Conservation (phyloP, 2,329 filamentous ascomycete species). For the Pleomassaria siparia region DNA sequence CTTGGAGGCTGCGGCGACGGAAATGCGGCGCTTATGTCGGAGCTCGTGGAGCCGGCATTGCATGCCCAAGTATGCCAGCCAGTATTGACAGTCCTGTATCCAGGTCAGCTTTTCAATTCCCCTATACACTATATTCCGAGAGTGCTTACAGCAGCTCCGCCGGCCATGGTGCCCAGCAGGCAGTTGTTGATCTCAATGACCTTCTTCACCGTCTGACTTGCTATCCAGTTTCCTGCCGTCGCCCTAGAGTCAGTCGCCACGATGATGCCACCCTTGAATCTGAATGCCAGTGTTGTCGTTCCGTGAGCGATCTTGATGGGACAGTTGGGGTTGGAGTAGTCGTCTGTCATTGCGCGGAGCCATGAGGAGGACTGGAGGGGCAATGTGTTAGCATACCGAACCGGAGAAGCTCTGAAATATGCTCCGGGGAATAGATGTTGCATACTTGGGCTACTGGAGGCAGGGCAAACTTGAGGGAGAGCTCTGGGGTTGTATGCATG, state of each 20-base stretch:
- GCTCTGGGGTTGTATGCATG: conserved; percentile 66
- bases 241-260: conserved; percentile 97
- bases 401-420: conserved; percentile 6
- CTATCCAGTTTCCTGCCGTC: conserved; percentile 98
- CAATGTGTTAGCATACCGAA: conserved; percentile 4
- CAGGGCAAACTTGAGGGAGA: conserved; percentile 92
- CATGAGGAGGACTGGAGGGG: conserved; percentile 77
- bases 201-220: conserved; percentile 99
- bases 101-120: conserved; percentile 17
- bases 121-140: background rate
- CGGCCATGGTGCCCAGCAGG: conserved; percentile 95
- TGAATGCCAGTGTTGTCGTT: conserved; percentile 95
- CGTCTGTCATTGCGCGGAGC: conserved; percentile 95
- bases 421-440: background rate
- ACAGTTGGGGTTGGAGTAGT: conserved; percentile 93
- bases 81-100: conserved; percentile 94
- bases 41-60: conserved; percentile 99
- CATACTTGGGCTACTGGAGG: conserved; percentile 87
- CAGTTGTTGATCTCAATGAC: conserved; percentile 97
- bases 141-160: conserved; percentile 77
- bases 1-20: conserved; percentile 94
- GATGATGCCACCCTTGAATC: conserved; percentile 97
- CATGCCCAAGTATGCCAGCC: conserved; percentile 98
- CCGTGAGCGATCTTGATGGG: conserved; percentile 99
- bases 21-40: conserved; percentile 97